A percentile compares a stretch with the other conserved stretches of the same genome.
Conservation (phyloP, 1,284 basidiomycete genomes). For the Sanguinoderma infundibulare region DNA sequence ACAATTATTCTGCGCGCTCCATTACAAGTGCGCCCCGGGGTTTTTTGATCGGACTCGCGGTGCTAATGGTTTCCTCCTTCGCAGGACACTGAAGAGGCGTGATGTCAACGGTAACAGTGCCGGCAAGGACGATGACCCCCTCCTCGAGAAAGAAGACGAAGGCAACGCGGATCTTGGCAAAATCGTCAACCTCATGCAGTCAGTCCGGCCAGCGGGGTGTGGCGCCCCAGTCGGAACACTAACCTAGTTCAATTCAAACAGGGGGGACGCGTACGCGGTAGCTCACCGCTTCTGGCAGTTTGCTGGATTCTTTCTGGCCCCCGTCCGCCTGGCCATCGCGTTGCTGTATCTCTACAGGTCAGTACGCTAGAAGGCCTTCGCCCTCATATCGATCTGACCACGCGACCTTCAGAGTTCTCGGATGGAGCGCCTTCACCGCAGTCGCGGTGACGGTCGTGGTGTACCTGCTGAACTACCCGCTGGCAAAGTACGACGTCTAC, state of each 20-base stretch:
- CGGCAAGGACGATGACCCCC: constrained; percentile 37
- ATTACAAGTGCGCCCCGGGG: constrained; percentile 54
- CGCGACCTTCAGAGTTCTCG: constrained; percentile 65
- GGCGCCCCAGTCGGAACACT: neutral
- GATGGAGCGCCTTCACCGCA: constrained; percentile 84
- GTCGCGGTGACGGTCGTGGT: constrained; percentile 72
- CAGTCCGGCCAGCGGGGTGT: constrained; percentile 29
- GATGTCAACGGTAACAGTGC: constrained; percentile 62
- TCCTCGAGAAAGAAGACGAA: constrained; percentile 44
- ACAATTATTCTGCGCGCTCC: constrained; percentile 72
- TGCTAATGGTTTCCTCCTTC: neutral
- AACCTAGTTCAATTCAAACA: constrained; percentile 30
- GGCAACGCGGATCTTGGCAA: constrained; percentile 66
- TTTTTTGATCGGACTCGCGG: neutral
- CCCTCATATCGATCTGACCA: constrained; percentile 8
- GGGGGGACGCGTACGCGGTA: constrained; percentile 74
- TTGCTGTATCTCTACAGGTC: constrained; percentile 77
- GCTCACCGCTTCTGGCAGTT: constrained; percentile 76
- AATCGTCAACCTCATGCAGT: constrained; percentile 78
- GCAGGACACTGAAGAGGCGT: constrained; percentile 55
- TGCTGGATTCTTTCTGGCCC: constrained; percentile 68
- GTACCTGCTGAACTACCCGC: constrained; percentile 66
- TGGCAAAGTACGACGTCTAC: constrained; percentile 68
- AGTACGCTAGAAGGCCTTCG: constrained; percentile 24
- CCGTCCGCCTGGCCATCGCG: constrained; percentile 77